Evolutionary conservation across 768 basidiomycete genomes (phyloP).

Genomic region (Boletus rubescentipes): DNA sequence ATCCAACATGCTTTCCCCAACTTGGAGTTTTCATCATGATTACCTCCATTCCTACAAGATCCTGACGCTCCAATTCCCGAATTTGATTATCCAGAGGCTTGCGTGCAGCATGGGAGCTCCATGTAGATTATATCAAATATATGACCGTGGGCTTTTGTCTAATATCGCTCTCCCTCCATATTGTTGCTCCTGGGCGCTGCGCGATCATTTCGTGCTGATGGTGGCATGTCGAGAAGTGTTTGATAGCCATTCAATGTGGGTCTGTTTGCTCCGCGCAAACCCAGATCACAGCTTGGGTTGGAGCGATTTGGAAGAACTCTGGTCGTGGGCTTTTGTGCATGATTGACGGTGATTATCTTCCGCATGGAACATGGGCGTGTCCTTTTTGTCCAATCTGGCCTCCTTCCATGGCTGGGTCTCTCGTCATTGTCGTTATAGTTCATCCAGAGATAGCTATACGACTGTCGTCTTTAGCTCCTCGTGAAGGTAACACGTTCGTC

Average conservation of each 20-base stretch:
- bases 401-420: conserved; percentile 2
- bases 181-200: background rate
- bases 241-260: background rate
- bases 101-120: conserved; percentile 7
- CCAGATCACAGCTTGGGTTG: conserved; percentile 5
- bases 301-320: conserved; percentile 3
- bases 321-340: conserved; percentile 5
- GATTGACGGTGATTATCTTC: conserved; percentile 28
- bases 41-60: conserved; percentile 13
- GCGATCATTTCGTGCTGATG: background rate
- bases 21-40: background rate
- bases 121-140: background rate
- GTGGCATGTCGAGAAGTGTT: conserved; percentile 4
- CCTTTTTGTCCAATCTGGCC: background rate
- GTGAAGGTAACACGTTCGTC: conserved; percentile 4
- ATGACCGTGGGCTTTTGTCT: conserved; percentile 15
- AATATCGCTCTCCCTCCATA: background rate
- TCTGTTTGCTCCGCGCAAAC: conserved; percentile 3
- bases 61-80: background rate
- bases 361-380: conserved; percentile 10
- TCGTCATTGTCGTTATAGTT: conserved; percentile 7
- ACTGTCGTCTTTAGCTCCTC: conserved; percentile 5
- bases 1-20: conserved; percentile 1
- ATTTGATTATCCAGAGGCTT: conserved; percentile 17
- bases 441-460: conserved; percentile 2